These are phyloP conservation scores for Pestalotiopsis sp. DNA, from an alignment of 2,329 filamentous ascomycete species.

Conservation along the genomic window DNA sequence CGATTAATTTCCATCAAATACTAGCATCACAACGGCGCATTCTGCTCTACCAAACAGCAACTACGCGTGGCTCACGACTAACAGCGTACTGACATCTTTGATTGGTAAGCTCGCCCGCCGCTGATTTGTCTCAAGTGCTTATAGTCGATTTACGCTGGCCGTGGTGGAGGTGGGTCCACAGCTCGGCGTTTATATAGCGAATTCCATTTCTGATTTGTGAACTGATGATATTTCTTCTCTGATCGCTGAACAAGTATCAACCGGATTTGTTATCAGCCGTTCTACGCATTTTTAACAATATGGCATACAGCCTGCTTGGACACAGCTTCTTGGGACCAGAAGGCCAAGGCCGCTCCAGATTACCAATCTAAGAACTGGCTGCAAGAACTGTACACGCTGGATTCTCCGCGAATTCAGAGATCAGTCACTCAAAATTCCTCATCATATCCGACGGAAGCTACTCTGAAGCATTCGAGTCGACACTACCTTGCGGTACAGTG, in stretches of 20 bases:
- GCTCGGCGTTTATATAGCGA: background rate
- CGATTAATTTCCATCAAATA: background rate
- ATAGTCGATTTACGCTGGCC: background rate
- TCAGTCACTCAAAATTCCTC: too few species aligned
- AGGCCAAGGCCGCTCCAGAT: background rate
- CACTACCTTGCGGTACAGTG: too few species aligned
- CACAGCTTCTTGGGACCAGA: background rate
- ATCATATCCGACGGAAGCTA: too few species aligned
- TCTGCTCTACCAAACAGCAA: background rate
- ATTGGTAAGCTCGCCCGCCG: background rate
- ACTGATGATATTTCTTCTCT: background rate
- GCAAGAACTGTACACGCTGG: too few species aligned
- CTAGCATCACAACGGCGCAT: background rate
- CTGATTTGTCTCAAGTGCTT: background rate
- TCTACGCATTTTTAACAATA: background rate
- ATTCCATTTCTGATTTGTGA: background rate
- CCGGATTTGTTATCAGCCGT: background rate
- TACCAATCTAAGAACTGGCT: background rate
- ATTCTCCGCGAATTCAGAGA: too few species aligned
- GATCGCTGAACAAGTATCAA: background rate
- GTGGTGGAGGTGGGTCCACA: background rate
- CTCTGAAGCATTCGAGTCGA: too few species aligned
- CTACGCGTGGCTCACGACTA: background rate
- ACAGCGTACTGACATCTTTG: background rate
- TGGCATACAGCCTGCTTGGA: background rate